Evolutionary conservation across 306 rosid genomes (phyloP), one percentile per base, ranked within the genome.

Genomic region (Luffa acutangula): DNA sequence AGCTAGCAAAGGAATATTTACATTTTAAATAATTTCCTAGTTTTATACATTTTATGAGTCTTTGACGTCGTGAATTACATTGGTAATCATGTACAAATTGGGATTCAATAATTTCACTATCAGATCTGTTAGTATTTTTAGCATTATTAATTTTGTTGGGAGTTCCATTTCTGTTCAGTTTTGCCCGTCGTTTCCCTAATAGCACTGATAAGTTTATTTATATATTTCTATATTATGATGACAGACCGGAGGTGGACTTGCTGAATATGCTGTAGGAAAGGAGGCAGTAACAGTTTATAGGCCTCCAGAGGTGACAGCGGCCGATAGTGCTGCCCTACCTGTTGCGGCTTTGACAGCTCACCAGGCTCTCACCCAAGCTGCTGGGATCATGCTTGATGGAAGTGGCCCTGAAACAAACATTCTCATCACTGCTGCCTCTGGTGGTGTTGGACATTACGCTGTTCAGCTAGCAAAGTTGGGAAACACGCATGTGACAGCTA

Each of bases 391-490:
- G 79, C 93, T 90, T 45, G 90, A 90, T 15, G 87, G 90, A 45
- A 85, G 84, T 52, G 89, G 89, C 7, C 80, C 77, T 45, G 86
- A 75, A 18, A 84, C 46, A 80, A 92, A 89, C 82, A 82, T 90
- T 75, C 83, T 90, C 45, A 80, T 87, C 14, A 92, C 89, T 14
- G 89, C 88, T 21, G 89, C 90, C 73, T 87, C 95, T 0, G 90
- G 91, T 5, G 89, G 94, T 15, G 90, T 86, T 0, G 93, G 95
- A 53, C 83, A 77, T 15, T 92, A 80, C 52, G 90, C 90, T 70
- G 87, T 92, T 82, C 93, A 92, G 70, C 87, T 92, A 4, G 94
- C 94, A 48, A 92, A 90, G 80, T 86, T 92, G 0, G 93, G 94
- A 54, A 92, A 88, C 79, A 34, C 80, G 5, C 86, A 88, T 6